Base-by-base conservation (phyloP, 345 rosid species). In the Eucalyptus camaldulensis region DNA sequence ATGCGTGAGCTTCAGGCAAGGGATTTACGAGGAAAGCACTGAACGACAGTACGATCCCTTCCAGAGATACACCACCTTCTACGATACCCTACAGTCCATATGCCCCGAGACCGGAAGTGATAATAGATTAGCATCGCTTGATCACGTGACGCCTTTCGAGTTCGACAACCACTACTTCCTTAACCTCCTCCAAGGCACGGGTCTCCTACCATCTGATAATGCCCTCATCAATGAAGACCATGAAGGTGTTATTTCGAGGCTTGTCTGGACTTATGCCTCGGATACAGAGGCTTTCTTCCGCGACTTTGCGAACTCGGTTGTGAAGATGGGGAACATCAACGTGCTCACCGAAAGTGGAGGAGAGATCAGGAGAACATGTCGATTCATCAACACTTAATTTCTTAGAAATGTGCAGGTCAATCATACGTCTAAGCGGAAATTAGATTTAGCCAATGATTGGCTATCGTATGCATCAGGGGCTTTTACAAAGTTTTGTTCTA, bases 91-190 rank as follows among this genome's bases (percentile, higher is more conserved):
- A 62, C 29, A 87, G 87, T 93, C 97, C n/a, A 94, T 94, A 88
- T 95, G 98, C 91, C 95, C 94, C 27, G 86, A 89, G 49, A 91
- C 96, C 10, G 94, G 95, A 89, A 89, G 91, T 0, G 96, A 95
- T 22, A 87, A 93, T 16, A 90, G 92, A 45, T 37, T 92, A 17
- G 95, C 96, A 1, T 96, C 96, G 7, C 93, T 96, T 13, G 99
- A 95, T 93, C 83, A 89, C 7, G 53, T 85, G 43, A 96, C 98
- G 6, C 95, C 95, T 5, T 89, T 93, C 8, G 91, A 89, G 88
- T 97, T 97, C 91, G 99, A 95, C 92, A 97, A 96, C 86, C 93
- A 93, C 69, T 96, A 95, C 83, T 96, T 37, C 94, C 62, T 94
- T 8, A 97, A 96, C 91, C 60, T 96, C 53, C 91, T 96, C 37